These are phyloP conservation scores for Rhizoctonia solani DNA, from an alignment of 1,284 basidiomycete genomes.

Conservation along the genomic window DNA sequence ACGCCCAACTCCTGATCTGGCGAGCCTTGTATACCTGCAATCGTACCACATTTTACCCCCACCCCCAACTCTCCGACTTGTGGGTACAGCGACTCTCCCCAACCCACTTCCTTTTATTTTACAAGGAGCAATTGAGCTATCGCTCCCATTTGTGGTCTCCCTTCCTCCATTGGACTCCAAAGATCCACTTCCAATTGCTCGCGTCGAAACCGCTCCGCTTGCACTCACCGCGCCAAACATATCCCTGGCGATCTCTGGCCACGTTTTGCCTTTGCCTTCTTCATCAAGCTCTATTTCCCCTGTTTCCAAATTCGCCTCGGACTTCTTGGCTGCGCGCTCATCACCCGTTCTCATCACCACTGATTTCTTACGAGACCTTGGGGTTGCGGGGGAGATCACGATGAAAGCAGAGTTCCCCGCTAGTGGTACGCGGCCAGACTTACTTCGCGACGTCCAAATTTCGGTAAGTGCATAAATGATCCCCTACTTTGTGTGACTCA, in stretches of 20 bases:
- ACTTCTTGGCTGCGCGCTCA: constrained; percentile 13
- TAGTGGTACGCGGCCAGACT: constrained; percentile 4
- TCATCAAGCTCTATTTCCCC: constrained; percentile 9
- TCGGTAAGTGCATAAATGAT: constrained; percentile 12
- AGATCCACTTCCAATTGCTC: neutral
- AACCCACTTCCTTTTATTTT: constrained; percentile 6
- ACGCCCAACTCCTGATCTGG: constrained; percentile 21
- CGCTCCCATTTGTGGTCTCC: constrained; percentile 19
- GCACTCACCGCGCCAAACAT: constrained; percentile 17
- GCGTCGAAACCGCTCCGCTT: constrained; percentile 20
- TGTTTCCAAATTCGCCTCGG: constrained; percentile 27
- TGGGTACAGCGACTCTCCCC: constrained; percentile 14
- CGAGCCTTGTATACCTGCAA: constrained; percentile 14
- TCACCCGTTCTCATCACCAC: constrained; percentile 18
- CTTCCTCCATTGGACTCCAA: neutral
- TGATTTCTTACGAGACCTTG: constrained; percentile 21
- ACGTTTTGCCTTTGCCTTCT: constrained; percentile 10
- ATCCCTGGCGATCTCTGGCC: constrained; percentile 18
- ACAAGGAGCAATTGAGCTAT: constrained; percentile 4
- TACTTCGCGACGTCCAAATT: constrained; percentile 17
- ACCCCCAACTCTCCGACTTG: constrained; percentile 22
- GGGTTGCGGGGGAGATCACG: constrained; percentile 11
- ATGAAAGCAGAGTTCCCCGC: constrained; percentile 11
- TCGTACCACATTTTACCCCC: constrained; percentile 23
- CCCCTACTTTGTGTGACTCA: neutral